Conservation (phyloP, 108 stramenopile genomes). For the Cyclotella kingstonii region DNA sequence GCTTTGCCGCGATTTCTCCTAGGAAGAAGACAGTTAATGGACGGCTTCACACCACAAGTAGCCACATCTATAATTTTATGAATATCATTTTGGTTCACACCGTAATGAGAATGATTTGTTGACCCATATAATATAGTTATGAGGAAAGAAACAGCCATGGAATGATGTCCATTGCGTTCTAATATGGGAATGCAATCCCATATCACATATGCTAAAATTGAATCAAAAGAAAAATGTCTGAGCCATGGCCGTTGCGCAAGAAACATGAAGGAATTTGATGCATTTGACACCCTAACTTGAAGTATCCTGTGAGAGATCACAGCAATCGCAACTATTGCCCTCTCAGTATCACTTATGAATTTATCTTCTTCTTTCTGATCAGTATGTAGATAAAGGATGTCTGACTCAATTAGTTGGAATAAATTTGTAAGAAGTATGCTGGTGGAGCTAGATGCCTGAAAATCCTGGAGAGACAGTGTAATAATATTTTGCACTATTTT, state of each 20-base stretch:
- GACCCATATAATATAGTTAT: constrained; percentile 43
- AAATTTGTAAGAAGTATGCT: neutral
- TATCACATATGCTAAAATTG: constrained; percentile 61
- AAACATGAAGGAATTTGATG: constrained; percentile 3
- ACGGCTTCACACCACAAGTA: constrained; percentile 8
- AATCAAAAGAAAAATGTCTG: constrained; percentile 77
- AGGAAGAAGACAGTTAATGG: constrained; percentile 42
- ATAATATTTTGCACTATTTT: constrained; percentile 17
- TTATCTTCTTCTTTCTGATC: constrained; percentile 10
- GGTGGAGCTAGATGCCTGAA: neutral
- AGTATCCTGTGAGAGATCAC: constrained; percentile 52
- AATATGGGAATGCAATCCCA: constrained; percentile 76
- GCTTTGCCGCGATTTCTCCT: constrained; percentile 80
- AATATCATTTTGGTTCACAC: neutral
- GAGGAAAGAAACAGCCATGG: constrained; percentile 37
- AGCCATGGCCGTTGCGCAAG: constrained; percentile 63
- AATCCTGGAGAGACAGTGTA: constrained; percentile 4
- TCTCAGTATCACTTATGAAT: constrained; percentile 56
- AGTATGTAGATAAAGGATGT: constrained; percentile 16
- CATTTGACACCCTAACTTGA: constrained; percentile 18
- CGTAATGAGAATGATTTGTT: neutral
- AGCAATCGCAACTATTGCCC: constrained; percentile 48
- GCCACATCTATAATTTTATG: neutral
- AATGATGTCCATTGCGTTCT: constrained; percentile 59
- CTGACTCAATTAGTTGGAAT: constrained; percentile 13